Conservation (phyloP, 1,284 basidiomycete species). For the Malassezia sympodialis region DNA sequence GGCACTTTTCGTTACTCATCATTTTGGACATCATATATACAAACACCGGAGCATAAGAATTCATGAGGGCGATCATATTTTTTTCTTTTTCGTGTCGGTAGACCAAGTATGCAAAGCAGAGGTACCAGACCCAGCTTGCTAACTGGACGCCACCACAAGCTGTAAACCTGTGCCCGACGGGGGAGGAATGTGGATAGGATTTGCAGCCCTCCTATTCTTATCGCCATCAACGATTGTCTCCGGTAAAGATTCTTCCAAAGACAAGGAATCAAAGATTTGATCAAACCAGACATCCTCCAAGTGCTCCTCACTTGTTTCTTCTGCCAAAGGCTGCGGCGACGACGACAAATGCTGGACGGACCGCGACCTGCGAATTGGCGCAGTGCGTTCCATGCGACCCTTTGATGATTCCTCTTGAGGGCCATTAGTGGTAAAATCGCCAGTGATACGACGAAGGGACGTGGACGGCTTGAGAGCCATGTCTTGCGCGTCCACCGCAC, state of each 20-base stretch:
- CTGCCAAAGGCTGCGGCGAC: not conserved
- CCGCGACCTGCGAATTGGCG: not conserved
- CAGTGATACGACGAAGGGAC: not conserved
- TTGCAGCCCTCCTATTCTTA: not conserved
- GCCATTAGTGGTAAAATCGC: not conserved
- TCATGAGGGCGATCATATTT: too few relatives aligned
- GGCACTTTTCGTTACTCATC: not conserved
- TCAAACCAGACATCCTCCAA: constrained; percentile 17
- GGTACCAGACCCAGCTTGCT: not conserved
- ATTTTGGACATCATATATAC: not conserved
- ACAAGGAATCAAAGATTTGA: constrained; percentile 6
- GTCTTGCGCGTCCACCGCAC: not conserved
- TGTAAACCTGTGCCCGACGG: not conserved
- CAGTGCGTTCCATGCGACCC: not conserved
- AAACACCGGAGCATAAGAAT: not conserved
- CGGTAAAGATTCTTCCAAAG: not conserved
- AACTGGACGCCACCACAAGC: not conserved
- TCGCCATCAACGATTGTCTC: not conserved
- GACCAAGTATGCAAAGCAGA: not conserved
- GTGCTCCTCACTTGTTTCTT: not conserved
- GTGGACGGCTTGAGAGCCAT: not conserved
- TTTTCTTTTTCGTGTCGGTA: too few relatives aligned
- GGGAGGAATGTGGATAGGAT: not conserved
- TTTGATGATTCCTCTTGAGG: not conserved
- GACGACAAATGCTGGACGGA: not conserved